Evolutionary conservation across 495 filamentous ascomycete species (phyloP), one percentile per base, ranked within the genome.

Genomic region (Talaromyces stipitatus): DNA sequence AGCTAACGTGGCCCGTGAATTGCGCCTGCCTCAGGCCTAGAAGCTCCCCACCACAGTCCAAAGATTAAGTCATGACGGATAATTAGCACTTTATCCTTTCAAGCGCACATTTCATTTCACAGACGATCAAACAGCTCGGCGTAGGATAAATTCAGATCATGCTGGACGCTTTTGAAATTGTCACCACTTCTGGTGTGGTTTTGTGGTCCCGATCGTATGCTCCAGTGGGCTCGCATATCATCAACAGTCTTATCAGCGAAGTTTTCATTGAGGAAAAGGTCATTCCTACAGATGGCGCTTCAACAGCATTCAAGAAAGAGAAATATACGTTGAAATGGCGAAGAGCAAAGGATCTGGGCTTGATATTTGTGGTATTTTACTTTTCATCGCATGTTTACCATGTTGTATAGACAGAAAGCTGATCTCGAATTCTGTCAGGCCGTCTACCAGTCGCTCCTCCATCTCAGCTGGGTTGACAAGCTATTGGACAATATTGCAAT

Each of bases 321-420:
- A 89, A 92, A 62, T 95, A 97, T 69, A 97, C 91, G 0, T 71
- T 97, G 64, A 94, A 95, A 68, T 98, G 92, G 92, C 89, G 89
- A 27, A 85, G 85, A 38, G 85, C 83, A 9, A 97, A 96, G 74
- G 94, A 97, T 60, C 73, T 97, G 54, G 89, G 90, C 36, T 69
- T 98, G 50, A 97, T 98, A 54, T 98, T 97, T 69, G 91, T 98
- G 69, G 94, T 98, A 74, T 55, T 88, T 20, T 50, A n/a, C 26
- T 2, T 14, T 52, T 52, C 12, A 26, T 23, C n/a, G 43, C 26
- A 23, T 22, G 27, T 43, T 27, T 47, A 38, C 18, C 14, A 28
- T 10, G 24, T 20, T 48, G 16, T 52, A 14, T n/a, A 2, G 20
- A 22, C 2, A 54, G 2, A 28, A 26, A 18, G 12, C 56, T 59